Conservation (phyloP, 1,139 yeast genomes). For the Yamadazyma diddensiae region DNA sequence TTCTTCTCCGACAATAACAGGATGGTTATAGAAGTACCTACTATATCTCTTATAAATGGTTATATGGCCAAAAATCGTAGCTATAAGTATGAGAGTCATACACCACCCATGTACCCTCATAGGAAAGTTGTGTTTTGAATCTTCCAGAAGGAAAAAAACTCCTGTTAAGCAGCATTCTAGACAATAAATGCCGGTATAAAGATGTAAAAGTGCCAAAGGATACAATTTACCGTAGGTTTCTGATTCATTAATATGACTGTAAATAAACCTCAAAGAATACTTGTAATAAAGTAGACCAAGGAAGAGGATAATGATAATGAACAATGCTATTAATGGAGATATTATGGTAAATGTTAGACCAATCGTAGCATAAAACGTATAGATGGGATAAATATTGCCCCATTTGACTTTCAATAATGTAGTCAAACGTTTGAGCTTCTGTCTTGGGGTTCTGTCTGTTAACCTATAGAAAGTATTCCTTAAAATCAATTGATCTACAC, state of each 20-base stretch:
- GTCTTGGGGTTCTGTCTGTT: slow-evolving; percentile 58
- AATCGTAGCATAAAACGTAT: slow-evolving; percentile 73
- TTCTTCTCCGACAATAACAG: slow-evolving; percentile 20
- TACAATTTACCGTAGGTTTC: slow-evolving; percentile 72
- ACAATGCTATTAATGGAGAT: slow-evolving; percentile 71
- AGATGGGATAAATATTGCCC: slow-evolving; percentile 78
- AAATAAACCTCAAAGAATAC: slow-evolving; percentile 59
- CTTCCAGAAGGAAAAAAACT: slow-evolving; percentile 57
- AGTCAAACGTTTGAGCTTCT: slow-evolving; percentile 45
- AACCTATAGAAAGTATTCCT: slow-evolving; percentile 36
- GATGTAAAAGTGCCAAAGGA: slow-evolving; percentile 70
- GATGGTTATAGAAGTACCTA: slow-evolving; percentile 27
- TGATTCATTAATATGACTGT: slow-evolving; percentile 44
- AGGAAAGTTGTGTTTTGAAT: slow-evolving; percentile 34
- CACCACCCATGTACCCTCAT: slow-evolving; percentile 41
- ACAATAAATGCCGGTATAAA: slow-evolving; percentile 77
- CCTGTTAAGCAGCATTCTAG: slow-evolving; percentile 78
- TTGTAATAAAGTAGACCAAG: slow-evolving; percentile 65
- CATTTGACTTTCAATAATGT: slow-evolving; percentile 50
- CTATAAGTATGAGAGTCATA: slow-evolving; percentile 42
- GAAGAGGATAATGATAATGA: slow-evolving; percentile 56
- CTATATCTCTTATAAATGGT: slow-evolving; percentile 28
- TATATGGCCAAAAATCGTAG: slow-evolving; percentile 33
- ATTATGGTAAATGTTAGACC: slow-evolving; percentile 74
- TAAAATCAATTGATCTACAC: slow-evolving; percentile 46